These are phyloP conservation scores for Pythium aphanidermatum DNA, from an alignment of 352 stramenopile species.

Conservation along the genomic window DNA sequence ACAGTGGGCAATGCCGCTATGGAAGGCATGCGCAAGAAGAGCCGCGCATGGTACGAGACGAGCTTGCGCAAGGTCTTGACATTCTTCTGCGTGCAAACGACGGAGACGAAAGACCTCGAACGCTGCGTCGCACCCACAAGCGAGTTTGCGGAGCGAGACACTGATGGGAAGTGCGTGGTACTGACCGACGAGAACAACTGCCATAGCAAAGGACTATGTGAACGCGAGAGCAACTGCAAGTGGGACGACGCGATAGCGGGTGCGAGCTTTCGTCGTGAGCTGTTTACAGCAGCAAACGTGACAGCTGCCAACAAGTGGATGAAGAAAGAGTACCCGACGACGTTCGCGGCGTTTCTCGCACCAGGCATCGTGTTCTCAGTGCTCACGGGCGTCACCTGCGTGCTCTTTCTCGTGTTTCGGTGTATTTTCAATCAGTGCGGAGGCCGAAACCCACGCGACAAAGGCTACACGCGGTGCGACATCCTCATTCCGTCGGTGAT, in stretches of 20 bases:
- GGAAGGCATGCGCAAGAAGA: conserved; percentile 66
- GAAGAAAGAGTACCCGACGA: conserved; percentile 54
- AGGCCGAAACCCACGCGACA: conserved; percentile 61
- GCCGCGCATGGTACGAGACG: conserved; percentile 51
- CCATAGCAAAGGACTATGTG: conserved; percentile 49
- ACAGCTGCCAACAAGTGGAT: conserved; percentile 60
- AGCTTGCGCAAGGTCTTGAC: conserved; percentile 64
- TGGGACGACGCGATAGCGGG: conserved; percentile 55
- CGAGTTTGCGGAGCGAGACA: conserved; percentile 38
- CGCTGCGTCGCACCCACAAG: conserved; percentile 54
- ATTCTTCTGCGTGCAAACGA: conserved; percentile 62
- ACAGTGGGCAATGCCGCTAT: conserved; percentile 57
- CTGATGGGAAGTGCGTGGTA: conserved; percentile 44
- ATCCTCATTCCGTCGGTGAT: conserved; percentile 58
- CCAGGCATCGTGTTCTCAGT: conserved; percentile 72
- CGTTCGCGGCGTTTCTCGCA: conserved; percentile 57
- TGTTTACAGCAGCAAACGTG: conserved; percentile 55
- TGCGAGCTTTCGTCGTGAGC: conserved; percentile 31
- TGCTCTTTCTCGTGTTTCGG: conserved; percentile 60
- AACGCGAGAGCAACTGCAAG: conserved; percentile 76
- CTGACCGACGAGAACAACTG: conserved; percentile 47
- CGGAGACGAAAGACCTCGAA: conserved; percentile 31
- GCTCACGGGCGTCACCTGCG: conserved; percentile 42
- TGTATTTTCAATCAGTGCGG: conserved; percentile 81
- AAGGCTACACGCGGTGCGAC: conserved; percentile 76